Evolutionary conservation across 108 stramenopile genomes (phyloP), one percentile per base, ranked within the genome.

Genomic region (Tribonema minus): DNA sequence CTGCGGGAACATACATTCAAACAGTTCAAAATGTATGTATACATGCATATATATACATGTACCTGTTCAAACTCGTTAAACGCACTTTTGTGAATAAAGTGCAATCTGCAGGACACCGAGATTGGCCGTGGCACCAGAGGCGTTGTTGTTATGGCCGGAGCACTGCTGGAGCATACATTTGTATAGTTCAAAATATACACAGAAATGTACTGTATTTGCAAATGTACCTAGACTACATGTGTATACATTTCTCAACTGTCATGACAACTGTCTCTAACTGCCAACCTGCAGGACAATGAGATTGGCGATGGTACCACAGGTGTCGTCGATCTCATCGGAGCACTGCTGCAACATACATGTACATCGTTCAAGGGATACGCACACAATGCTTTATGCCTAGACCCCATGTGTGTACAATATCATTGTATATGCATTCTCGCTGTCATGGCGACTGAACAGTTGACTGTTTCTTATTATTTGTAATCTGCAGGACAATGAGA

Each of bases 241-340:
- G n/a, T n/a, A n/a, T n/a, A n/a, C n/a, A n/a, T n/a, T n/a, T n/a
- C n/a, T n/a, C n/a, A n/a, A n/a, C n/a, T n/a, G n/a, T n/a, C n/a
- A n/a, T n/a, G n/a, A n/a, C n/a, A n/a, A n/a, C n/a, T n/a, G n/a
- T n/a, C n/a, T n/a, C n/a, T n/a, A n/a, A n/a, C n/a, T n/a, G n/a
- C n/a, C n/a, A n/a, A n/a, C n/a, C n/a, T n/a, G 36, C 85, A 70
- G 88, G 98, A 99, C 86, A 93, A 98, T 72, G 98, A 99, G 89
- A 97, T 99, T 75, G 98, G 98, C 12, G 98, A 99, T 65, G 98
- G 98, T n/a, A 99, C 98, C 59, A 99, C 98, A 2, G 96, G 96
- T 4, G 98, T 99, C 25, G 97, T 98, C 4, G 96, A 98, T 15
- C 86, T 99, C 66, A 96, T 96, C 32, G 96, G 96, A n/a, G 87